These are phyloP conservation scores for Metarhizium humberi DNA, from an alignment of 2,329 filamentous ascomycete species.

Conservation along the genomic window DNA sequence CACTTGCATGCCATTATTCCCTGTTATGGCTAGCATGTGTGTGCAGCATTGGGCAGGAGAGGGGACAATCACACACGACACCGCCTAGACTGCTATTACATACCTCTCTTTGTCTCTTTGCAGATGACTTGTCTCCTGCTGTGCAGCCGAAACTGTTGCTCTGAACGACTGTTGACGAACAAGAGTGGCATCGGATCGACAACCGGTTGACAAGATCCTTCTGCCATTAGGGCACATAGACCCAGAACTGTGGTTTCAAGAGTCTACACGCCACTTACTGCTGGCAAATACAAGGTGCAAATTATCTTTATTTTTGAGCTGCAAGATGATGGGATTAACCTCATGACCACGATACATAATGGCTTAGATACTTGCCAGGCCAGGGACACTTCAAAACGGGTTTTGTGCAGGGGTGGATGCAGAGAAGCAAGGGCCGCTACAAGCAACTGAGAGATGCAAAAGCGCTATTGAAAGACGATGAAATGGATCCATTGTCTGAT, in stretches of 20 bases:
- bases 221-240: neutral
- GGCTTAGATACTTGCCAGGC: neutral
- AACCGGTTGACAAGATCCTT: neutral
- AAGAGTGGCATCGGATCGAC: neutral
- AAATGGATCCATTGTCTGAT: constrained; percentile 1
- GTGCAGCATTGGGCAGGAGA: neutral
- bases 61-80: neutral
- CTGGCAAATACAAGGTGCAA: neutral
- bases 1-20: constrained; percentile 2
- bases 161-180: neutral
- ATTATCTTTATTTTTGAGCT: neutral
- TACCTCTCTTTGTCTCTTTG: neutral
- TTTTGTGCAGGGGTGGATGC: neutral
- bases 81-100: neutral
- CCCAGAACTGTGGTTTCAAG: neutral
- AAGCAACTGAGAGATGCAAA: neutral
- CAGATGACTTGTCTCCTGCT: neutral
- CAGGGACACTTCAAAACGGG: neutral
- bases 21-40: neutral
- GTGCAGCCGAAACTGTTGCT: neutral
- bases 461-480: neutral
- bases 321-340: neutral
- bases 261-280: neutral
- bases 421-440: neutral
- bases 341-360: no score